Evolutionary conservation across 179 eudicot species (phyloP), one percentile per base, ranked within the genome.

Genomic region (Nepenthes alata): DNA sequence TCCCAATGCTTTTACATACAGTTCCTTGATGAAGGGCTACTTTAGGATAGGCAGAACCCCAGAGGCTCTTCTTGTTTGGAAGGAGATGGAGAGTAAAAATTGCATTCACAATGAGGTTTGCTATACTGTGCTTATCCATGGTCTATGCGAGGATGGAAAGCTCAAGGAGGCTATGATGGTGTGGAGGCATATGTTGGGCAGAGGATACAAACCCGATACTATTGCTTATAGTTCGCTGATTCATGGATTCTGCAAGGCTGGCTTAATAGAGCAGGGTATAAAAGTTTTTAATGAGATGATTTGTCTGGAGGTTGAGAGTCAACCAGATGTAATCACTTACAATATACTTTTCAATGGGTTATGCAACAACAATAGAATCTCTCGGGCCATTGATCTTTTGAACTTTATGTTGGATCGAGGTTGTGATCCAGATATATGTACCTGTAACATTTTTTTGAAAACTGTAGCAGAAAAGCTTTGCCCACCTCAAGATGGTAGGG

Each of bases 181-280:
- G 9, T 89, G 96, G 98, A 75, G 74, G 58, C 79, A 77, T 41
- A 77, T 93, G 84, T 62, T 86, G 62, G 79, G 77, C 25, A 80
- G 75, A 68, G 98, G 98, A 54, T 74, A 62, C 35, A 68, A 44
- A 52, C 93, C 89, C 15, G 98, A 93, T 70, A 78, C 79, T 53
- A 72, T 86, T 57, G 81, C 86, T 53, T 93, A 89, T 78, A 93
- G 72, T 70, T 84, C 98, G 60, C 66, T 93, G 84, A 89, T 89
- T 65, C 82, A 85, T 70, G 98, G 96, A 67, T 80, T 85, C 35
- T 93, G 96, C 78, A 75, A 68, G 64, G 77, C 76, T 64, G 96
- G 98, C 49, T 79, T 72, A 12, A 67, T 89, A 37, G 83, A 86
- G 56, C 71, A 80, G 59, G 98, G 96, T 62, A 69, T 93, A 48